Base-by-base conservation (phyloP, 2,329 filamentous ascomycete genomes). In the Cladosporium sp. region DNA sequence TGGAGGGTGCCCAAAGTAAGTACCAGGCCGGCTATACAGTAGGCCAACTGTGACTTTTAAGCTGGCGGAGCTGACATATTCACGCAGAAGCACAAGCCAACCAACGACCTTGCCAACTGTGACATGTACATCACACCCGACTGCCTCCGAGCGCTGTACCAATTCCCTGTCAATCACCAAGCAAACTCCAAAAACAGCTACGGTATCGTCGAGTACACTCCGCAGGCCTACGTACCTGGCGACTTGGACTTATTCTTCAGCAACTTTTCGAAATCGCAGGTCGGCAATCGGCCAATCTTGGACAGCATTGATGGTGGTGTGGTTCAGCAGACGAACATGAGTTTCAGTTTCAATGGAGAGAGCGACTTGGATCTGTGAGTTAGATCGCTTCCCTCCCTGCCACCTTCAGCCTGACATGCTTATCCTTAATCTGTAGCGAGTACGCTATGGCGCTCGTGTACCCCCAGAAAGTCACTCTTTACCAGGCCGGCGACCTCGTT, bases 101-200 rank as follows among this genome's bases (percentile, higher is more conserved):
- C 52, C 52, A 55, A 55, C 28, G 52, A 55, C 52, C 52, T 55
- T 21, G 28, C 14, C 26, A 55, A 55, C 18, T 89, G 87, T 71
- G 82, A 85, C 69, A 75, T 76, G 18, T 81, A 83, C 71, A 86
- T 88, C 69, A 88, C 85, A 0, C 84, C 85, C 0, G 80, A 81
- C 50, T 89, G 86, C 70, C 68, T 79, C 16, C 69, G 74, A 21
- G 74, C 72, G 12, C 68, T 79, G 8, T 79, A 79, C 68, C 71
- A 74, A 46, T 75, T 79, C 64, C 73, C 75, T 2, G 66, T 68
- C 69, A 65, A 73, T 77, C 73, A 44, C 61, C 58, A 56, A 79
- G 84, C 18, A 70, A 77, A 75, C 40, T 69, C 78, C n/a, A 80
- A 81, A 73, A 86, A 86, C 72, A 80, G 77, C 23, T 80, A 82